A percentile compares a stretch with the other conserved stretches of the same genome.
Conservation (phyloP, 805 yeast species). For the Metschnikowia continentalis region DNA sequence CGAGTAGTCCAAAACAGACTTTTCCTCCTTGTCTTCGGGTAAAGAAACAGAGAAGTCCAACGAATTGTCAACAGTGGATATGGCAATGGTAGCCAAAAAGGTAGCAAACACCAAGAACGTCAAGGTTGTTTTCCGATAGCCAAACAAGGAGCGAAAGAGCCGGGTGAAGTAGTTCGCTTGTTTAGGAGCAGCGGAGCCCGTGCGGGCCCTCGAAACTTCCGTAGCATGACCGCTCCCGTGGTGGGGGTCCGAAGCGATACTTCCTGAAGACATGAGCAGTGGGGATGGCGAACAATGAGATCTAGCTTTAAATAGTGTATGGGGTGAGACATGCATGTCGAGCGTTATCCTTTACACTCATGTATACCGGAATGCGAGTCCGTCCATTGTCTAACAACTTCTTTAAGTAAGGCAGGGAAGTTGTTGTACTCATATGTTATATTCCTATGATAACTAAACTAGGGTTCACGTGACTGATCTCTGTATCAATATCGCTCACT, state of each 20-base stretch:
- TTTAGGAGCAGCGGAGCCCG: conserved; percentile 1
- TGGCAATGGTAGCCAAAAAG: conserved; percentile 35
- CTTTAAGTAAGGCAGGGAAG: too few species aligned
- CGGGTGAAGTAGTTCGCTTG: conserved; percentile 22
- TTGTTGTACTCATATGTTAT: too few species aligned
- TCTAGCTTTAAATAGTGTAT: background rate
- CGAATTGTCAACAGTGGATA: conserved; percentile 38
- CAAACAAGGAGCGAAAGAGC: conserved; percentile 47
- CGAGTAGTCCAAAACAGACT: conserved; percentile 35
- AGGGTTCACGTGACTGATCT: too few species aligned
- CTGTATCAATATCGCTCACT: too few species aligned
- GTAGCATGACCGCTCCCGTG: background rate
- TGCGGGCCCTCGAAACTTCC: background rate
- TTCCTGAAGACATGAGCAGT: conserved; percentile 1
- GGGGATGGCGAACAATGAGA: background rate
- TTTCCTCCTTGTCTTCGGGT: conserved; percentile 41
- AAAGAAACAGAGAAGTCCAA: conserved; percentile 35
- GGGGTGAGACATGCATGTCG: background rate
- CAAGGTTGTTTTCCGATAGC: conserved; percentile 70
- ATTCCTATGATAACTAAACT: too few species aligned
- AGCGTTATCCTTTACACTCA: too few species aligned
- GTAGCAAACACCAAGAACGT: conserved; percentile 53
- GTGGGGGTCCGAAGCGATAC: conserved; percentile 3
- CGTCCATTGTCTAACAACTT: too few species aligned
- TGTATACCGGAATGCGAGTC: too few species aligned